Percentiles rank a stretch among this genome's conserved stretches.
phyloP scores from a whole-genome alignment of 75 land plant species.

The Selaginella moellendorffii region DNA sequence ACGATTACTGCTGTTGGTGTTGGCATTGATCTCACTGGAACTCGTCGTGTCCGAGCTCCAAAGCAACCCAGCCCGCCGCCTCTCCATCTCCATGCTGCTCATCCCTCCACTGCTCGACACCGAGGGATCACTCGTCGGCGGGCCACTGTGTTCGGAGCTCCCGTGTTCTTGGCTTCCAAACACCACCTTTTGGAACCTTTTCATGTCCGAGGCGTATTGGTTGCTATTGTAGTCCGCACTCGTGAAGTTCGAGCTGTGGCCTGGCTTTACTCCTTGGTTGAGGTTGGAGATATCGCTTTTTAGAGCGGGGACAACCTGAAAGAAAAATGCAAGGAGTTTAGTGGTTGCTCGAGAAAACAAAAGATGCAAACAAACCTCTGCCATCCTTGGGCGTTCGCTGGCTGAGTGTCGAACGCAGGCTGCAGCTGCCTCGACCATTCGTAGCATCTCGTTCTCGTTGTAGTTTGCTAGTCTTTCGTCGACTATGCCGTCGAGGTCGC shows the following conservation, averaged over 20 bases:
- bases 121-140: neutral
- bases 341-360: neutral
- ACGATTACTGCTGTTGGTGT: no score
- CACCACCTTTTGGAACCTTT: constrained; percentile 31
- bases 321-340: neutral
- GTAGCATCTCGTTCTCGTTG: constrained; percentile 44
- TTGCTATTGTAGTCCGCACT: constrained; percentile 50
- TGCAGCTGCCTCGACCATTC: constrained; percentile 68
- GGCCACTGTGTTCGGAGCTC: neutral
- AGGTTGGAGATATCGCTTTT: constrained; percentile 41
- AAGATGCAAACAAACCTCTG: constrained; percentile 41
- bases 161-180: constrained; percentile 14
- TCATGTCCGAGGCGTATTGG: constrained; percentile 62
- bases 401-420: constrained; percentile 78
- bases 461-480: constrained; percentile 42
- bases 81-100: neutral
- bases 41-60: no score
- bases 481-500: constrained; percentile 41
- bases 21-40: no score
- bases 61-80: no score
- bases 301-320: constrained; percentile 61
- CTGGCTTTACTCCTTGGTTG: constrained; percentile 55
- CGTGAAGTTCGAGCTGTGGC: constrained; percentile 45
- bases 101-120: neutral
- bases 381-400: constrained; percentile 64